These are phyloP conservation scores for Beauveria bassiana DNA, from an alignment of 2,329 filamentous ascomycete species.

Conservation along the genomic window DNA sequence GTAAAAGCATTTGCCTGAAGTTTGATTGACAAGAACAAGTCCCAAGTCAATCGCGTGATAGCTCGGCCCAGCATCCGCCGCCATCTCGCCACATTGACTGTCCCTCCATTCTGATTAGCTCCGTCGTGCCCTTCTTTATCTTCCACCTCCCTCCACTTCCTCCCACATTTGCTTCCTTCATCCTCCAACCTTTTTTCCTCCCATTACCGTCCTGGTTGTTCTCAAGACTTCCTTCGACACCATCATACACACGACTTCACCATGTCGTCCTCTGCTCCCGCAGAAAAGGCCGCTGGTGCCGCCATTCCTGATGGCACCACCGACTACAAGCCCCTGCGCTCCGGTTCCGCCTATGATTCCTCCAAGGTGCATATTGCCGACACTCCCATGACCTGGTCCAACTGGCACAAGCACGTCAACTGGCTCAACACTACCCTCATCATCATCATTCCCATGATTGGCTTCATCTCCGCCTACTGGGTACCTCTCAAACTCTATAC, in stretches of 20 bases:
- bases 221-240: not conserved
- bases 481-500: slow-evolving; percentile 67
- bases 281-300: slow-evolving; percentile 27
- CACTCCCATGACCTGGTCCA: slow-evolving; percentile 67
- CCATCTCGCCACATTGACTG: not conserved
- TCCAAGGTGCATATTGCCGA: slow-evolving; percentile 84
- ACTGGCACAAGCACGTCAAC: slow-evolving; percentile 91
- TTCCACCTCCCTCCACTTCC: not conserved
- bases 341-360: slow-evolving; percentile 35
- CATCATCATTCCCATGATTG: slow-evolving; percentile 65
- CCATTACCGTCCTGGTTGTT: not conserved
- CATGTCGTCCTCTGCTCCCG: slow-evolving; percentile 11
- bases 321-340: slow-evolving; percentile 45
- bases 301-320: slow-evolving; percentile 45
- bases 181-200: not conserved
- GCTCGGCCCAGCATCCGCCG: slow-evolving; percentile 2
- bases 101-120: not conserved
- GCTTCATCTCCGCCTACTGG: slow-evolving; percentile 69
- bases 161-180: not conserved
- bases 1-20: not conserved
- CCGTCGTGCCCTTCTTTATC: not conserved
- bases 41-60: not conserved
- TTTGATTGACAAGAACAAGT: not conserved
- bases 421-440: slow-evolving; percentile 86
- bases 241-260: not conserved